Base-by-base conservation (phyloP, 345 rosid genomes). In the Crucihimalaya himalaica region DNA sequence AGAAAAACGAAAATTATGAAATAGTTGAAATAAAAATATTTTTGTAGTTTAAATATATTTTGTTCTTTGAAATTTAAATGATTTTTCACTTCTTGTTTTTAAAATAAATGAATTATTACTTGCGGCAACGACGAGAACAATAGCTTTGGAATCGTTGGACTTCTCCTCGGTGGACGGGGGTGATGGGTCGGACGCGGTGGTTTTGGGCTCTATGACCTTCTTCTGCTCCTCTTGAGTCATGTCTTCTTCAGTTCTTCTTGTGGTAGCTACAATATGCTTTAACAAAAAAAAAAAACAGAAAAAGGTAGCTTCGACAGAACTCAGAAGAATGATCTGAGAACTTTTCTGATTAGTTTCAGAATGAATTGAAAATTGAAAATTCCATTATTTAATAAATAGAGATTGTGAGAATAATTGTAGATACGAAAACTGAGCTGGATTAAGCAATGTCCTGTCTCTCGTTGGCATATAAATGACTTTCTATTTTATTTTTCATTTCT, bases 151-250 rank as follows among this genome's bases (percentile, higher is more conserved):
- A 58, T 71, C 73, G 23, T 77, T 72, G 1, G 76, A 28, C 67
- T 71, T 77, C 31, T 71, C 63, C 43, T 50, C 76, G 23, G 54
- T 25, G 9, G 76, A 64, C 6, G 72, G 72, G 0, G 66, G 32
- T 40, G 74, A 40, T 16, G 63, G 39, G 5, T 76, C 51, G 12
- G 27, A 34, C 23, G 12, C 53, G 27, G n/a, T 1, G 25, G 46
- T 40, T 50, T 63, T 11, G 5, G 75, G 15, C 52, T 53, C 59
- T 14, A 35, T 37, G 19, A 10, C 71, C 16, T 45, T 63, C 35
- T 45, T 46, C 65, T 68, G 70, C 45, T 69, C 79, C 28, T 69
- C 79, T 54, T 68, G 65, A 54, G 79, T 63, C 79, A 76, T 76
- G 51, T 18, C 35, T 18, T 25, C n/a, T n/a, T n/a, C n/a, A n/a